Evolutionary conservation across 495 filamentous ascomycete species (phyloP).

Genomic region (Neurospora hispaniola): DNA sequence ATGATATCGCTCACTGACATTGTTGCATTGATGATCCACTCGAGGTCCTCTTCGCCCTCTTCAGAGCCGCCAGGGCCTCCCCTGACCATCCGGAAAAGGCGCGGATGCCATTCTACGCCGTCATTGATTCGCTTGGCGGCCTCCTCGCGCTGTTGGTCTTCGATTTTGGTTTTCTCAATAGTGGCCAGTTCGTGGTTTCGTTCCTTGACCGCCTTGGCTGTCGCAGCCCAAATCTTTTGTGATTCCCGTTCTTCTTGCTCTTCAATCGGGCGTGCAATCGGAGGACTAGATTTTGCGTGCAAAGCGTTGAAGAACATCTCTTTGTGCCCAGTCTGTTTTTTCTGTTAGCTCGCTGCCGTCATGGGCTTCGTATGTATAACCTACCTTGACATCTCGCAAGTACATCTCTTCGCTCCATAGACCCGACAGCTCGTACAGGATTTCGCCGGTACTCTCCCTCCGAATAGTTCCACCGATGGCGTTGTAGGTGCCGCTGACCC

Average conservation of each 20-base stretch:
- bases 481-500: constrained; percentile 93
- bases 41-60: constrained; percentile 77
- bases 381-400: constrained; percentile 70
- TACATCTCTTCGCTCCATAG: constrained; percentile 93
- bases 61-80: constrained; percentile 62
- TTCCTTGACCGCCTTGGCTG: constrained; percentile 66
- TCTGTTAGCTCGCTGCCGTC: background rate
- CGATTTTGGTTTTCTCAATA: constrained; percentile 88
- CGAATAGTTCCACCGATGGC: constrained; percentile 89
- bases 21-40: constrained; percentile 88
- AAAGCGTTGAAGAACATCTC: constrained; percentile 83
- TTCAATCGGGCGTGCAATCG: constrained; percentile 61
- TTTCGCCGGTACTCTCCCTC: constrained; percentile 75
- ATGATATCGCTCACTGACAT: constrained; percentile 48
- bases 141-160: constrained; percentile 83
- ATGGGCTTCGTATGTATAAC: constrained; percentile 15
- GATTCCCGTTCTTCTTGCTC: constrained; percentile 91
- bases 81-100: constrained; percentile 66
- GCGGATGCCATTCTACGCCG: constrained; percentile 81
- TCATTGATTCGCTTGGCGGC: constrained; percentile 71
- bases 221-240: constrained; percentile 73
- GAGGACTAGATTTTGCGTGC: constrained; percentile 62
- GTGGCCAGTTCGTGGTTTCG: constrained; percentile 84
- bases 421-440: constrained; percentile 81
- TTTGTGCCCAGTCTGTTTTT: constrained; percentile 68